phyloP scores from a whole-genome alignment of 305 asterid genomes.

The Coffea humblotiana region DNA sequence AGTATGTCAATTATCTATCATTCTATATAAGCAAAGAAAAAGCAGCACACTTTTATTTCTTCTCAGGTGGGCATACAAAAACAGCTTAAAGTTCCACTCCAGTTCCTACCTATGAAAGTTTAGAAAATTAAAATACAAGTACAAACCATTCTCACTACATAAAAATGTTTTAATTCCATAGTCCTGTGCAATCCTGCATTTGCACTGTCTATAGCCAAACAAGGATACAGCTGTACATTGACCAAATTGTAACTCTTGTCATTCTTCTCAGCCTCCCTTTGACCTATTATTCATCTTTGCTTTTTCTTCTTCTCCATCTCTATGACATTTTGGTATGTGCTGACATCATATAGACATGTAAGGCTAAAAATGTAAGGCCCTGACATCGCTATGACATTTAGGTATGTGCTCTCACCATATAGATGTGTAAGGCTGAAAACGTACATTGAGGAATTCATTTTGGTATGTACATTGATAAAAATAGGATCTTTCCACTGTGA shows the following conservation, averaged over 20 bases:
- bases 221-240: not conserved
- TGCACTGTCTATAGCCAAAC: not conserved
- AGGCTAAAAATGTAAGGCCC: not conserved
- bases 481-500: not conserved
- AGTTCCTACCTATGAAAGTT: not conserved
- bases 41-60: not conserved
- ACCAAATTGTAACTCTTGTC: not conserved
- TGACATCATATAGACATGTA: not conserved
- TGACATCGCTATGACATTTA: not conserved
- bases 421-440: not conserved
- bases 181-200: not conserved
- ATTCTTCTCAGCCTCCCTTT: not conserved
- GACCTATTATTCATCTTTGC: not conserved
- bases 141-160: not conserved
- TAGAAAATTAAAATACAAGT: not conserved
- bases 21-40: not conserved
- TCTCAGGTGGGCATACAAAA: not conserved
- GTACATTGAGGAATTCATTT: not conserved
- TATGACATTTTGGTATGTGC: not conserved
- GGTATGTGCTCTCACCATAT: not conserved
- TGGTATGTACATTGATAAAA: too few species aligned
- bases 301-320: not conserved
- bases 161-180: not conserved
- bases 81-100: conserved; percentile 1
- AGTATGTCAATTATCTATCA: conserved; percentile 9